Evolutionary conservation across 371 early-diverging fungal genomes (phyloP).

Genomic region (Mucor racemosus): DNA sequence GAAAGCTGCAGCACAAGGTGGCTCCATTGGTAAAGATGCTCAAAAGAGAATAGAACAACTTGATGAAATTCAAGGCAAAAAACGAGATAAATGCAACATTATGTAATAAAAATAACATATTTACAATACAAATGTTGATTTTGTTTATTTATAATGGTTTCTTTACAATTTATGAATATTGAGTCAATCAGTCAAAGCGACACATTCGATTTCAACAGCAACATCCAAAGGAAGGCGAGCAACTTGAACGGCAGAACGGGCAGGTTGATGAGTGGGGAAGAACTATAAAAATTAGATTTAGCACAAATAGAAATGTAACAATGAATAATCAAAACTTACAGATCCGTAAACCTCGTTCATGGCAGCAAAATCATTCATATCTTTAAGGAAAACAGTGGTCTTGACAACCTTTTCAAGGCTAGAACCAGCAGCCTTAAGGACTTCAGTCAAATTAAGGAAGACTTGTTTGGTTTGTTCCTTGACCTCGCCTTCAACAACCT

Average conservation of each 20-base stretch:
- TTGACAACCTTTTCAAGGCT: slow-evolving; percentile 77
- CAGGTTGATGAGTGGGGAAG: slow-evolving; percentile 72
- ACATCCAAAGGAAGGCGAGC: slow-evolving; percentile 80
- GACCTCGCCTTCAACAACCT: slow-evolving; percentile 45
- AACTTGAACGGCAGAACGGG: slow-evolving; percentile 83
- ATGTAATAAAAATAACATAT: slow-evolving; percentile 36
- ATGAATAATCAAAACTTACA: slow-evolving; percentile 26
- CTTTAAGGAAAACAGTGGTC: slow-evolving; percentile 83
- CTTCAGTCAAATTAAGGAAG: slow-evolving; percentile 70
- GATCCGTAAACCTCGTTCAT: slow-evolving; percentile 80
- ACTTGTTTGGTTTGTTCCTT: slow-evolving; percentile 65
- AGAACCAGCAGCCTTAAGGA: slow-evolving; percentile 74
- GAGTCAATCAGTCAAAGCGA: slow-evolving; percentile 49
- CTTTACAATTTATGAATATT: not conserved
- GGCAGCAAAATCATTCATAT: slow-evolving; percentile 79
- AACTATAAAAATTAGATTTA: slow-evolving; percentile 14
- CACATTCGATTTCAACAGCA: slow-evolving; percentile 82
- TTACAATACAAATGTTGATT: not conserved
- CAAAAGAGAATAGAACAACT: slow-evolving; percentile 38
- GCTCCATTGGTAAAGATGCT: slow-evolving; percentile 51
- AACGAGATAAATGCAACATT: slow-evolving; percentile 37
- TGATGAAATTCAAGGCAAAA: slow-evolving; percentile 25
- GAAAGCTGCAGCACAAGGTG: slow-evolving; percentile 41
- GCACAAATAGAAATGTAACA: not conserved
- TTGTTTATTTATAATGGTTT: not conserved